A percentile compares a stretch with the other conserved stretches of the same genome.
Evolutionary conservation across 805 yeast genomes (phyloP).

Genomic region (Tetrapisispora phaffii): DNA sequence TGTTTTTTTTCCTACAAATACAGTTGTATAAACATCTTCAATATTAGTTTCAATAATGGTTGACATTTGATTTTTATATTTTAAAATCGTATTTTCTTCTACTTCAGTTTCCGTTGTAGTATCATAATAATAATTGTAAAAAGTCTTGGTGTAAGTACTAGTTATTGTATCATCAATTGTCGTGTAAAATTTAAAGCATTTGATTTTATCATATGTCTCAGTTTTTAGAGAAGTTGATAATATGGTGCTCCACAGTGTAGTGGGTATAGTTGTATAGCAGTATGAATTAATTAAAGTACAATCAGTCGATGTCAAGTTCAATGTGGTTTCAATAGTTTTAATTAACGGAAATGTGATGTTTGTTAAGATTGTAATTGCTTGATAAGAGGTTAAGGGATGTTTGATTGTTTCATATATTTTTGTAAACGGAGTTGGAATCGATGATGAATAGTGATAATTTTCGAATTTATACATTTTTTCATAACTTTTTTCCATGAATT

Average conservation of each 20-base stretch:
- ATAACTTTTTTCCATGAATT: background rate
- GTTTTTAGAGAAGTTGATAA: background rate
- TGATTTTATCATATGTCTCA: background rate
- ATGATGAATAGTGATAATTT: background rate
- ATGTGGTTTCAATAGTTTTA: background rate
- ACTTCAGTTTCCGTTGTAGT: conserved; percentile 1
- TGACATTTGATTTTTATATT: background rate
- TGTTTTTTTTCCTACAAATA: background rate
- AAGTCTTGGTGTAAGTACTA: background rate
- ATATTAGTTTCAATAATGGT: background rate
- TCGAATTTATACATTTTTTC: background rate
- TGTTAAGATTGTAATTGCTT: background rate
- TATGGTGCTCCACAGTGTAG: background rate
- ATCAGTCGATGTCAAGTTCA: background rate
- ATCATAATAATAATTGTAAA: background rate
- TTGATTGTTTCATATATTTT: background rate
- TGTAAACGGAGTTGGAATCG: background rate
- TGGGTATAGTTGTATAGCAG: background rate
- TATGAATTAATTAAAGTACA: background rate
- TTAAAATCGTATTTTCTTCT: background rate
- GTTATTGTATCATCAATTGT: background rate
- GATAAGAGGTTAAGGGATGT: background rate
- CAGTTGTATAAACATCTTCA: background rate
- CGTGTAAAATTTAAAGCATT: background rate
- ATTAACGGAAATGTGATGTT: background rate